Evolutionary conservation across 306 rosid genomes (phyloP).

Genomic region (Cicer arietinum): DNA sequence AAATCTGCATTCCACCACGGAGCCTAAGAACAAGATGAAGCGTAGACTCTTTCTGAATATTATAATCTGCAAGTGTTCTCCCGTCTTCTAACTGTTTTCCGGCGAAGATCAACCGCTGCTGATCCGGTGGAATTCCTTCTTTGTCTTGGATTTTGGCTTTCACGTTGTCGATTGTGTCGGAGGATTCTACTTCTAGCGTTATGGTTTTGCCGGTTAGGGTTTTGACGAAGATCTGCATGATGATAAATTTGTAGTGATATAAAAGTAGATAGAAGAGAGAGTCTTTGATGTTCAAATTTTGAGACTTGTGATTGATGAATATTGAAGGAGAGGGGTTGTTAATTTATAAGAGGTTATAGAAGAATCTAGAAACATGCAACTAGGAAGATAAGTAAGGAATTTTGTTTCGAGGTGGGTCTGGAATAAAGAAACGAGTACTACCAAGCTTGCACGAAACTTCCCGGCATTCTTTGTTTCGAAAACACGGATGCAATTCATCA

Average conservation of each 20-base stretch:
- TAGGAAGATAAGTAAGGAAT: background rate
- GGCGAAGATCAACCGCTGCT: slow-evolving; percentile 19
- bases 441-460: too few species aligned
- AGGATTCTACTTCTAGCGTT: slow-evolving; percentile 3
- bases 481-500: too few species aligned
- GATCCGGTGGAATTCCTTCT: slow-evolving; percentile 20
- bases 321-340: background rate
- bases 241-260: background rate
- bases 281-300: background rate
- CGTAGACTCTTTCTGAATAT: slow-evolving; percentile 21
- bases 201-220: slow-evolving; percentile 32
- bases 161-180: slow-evolving; percentile 25
- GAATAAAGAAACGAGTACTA: background rate
- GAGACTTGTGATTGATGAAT: background rate
- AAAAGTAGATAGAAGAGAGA: background rate
- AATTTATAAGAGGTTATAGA: background rate
- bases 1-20: slow-evolving; percentile 25
- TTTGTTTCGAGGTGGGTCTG: background rate
- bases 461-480: too few species aligned
- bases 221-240: slow-evolving; percentile 33
- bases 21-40: slow-evolving; percentile 27
- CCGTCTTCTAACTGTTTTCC: slow-evolving; percentile 26
- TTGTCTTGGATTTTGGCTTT: slow-evolving; percentile 25
- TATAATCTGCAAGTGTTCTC: slow-evolving; percentile 4
- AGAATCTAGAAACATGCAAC: background rate